Base-by-base conservation (phyloP, 2,329 filamentous ascomycete genomes). In the Neonectria punicea region DNA sequence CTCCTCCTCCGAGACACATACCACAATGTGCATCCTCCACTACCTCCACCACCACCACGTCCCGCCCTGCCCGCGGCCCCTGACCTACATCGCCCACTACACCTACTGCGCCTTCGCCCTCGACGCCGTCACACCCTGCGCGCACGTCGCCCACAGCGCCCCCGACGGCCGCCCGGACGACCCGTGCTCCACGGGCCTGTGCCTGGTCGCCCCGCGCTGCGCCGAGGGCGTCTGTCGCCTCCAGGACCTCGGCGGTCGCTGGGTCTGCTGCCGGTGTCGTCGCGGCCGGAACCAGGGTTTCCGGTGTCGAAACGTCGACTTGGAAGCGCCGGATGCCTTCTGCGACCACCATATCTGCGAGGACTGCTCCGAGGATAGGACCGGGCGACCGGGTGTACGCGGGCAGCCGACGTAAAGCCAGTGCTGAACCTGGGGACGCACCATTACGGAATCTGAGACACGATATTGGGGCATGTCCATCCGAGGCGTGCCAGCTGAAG, bases 321-420 rank as follows among this genome's bases (percentile, higher is more conserved):
- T 78, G 13, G 81, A 82, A 6, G 25, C 25, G 65, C 82, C 84
- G 10, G 81, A 86, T 66, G 83, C 82, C 1, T 82, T 86, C 49
- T 87, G 85, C 73, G 85, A 85, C 66, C 85, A 87, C 63, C 74
- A 76, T n/a, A 80, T 85, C 55, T 87, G 85, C 70, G 73, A 77
- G 43, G 70, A 69, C 4, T 87, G 85, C 65, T 76, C 75, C 49
- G 65, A 78, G 11, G 66, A 71, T 58, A 39, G 39, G 5, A 25
- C 25, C 25, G 43, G 6, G 4, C 10, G n/a, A 10, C n/a, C 16
- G 25, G 43, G 36, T 3, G 47, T 28, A 32, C 25, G 13, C 5
- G 5, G 16, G 13, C 41, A 11, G 41, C 20, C 16, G 3, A 2
- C 32, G 10, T 13, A 4, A 13, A 5, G 16, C 14, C 36, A 39